Evolutionary conservation across 2,329 filamentous ascomycete genomes (phyloP).

Genomic region (Colletotrichum graminicola): DNA sequence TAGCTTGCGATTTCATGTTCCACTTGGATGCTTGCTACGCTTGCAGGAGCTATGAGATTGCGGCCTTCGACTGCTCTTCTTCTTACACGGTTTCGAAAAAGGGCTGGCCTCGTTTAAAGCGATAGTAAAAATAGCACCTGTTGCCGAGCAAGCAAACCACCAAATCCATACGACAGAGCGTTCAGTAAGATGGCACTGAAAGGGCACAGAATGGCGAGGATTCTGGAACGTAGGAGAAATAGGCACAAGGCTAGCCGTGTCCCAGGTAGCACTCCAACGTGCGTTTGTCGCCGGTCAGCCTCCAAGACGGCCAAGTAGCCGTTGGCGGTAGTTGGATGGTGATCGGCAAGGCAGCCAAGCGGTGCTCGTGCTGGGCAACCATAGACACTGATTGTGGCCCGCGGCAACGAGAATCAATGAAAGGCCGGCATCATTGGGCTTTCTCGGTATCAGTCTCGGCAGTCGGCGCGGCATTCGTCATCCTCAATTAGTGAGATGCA

Average conservation of each 20-base stretch:
- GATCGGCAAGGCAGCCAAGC: conserved; percentile 37
- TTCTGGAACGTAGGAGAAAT: background rate
- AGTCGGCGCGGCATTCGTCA: conserved; percentile 39
- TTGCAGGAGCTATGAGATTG: background rate
- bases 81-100: background rate
- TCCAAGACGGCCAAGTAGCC: conserved; percentile 19
- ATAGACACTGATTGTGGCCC: conserved; percentile 12
- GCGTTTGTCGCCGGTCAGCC: conserved; percentile 10
- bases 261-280: background rate
- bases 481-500: conserved; percentile 8
- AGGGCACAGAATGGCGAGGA: background rate
- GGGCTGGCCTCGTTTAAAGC: background rate
- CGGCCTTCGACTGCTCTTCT: background rate
- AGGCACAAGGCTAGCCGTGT: conserved; percentile 13
- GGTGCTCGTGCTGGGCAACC: conserved; percentile 24
- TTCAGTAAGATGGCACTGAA: background rate
- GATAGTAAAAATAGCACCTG: background rate
- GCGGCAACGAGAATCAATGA: background rate
- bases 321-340: conserved; percentile 11
- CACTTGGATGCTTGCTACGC: conserved; percentile 2
- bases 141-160: background rate
- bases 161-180: background rate
- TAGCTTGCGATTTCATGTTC: background rate
- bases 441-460: conserved; percentile 15
- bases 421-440: background rate